Evolutionary conservation across 2,329 filamentous ascomycete species (phyloP).

Genomic region (Ascochyta fabae): DNA sequence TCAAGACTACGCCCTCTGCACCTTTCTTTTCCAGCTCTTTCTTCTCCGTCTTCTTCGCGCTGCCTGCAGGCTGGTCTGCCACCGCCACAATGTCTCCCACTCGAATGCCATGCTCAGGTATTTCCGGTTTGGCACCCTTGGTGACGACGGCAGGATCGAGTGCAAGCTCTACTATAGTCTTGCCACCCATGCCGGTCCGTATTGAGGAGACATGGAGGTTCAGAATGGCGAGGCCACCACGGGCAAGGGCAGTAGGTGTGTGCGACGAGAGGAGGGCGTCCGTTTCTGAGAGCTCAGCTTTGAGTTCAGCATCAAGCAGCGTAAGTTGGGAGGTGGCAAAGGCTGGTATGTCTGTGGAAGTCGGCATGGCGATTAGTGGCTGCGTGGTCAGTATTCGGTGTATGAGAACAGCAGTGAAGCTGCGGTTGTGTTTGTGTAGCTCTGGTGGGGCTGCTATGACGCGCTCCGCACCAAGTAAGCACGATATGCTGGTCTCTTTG

Average conservation of each 20-base stretch:
- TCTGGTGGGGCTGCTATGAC: slow-evolving; percentile 17
- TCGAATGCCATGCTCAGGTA: slow-evolving; percentile 78
- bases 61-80: slow-evolving; percentile 74
- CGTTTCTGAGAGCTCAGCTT: slow-evolving; percentile 74
- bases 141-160: slow-evolving; percentile 70
- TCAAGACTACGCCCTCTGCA: slow-evolving; percentile 72
- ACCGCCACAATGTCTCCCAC: slow-evolving; percentile 80
- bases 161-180: slow-evolving; percentile 81
- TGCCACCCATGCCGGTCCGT: slow-evolving; percentile 90
- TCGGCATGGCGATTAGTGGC: slow-evolving; percentile 28
- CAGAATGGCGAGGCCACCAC: slow-evolving; percentile 78
- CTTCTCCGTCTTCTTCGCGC: slow-evolving; percentile 74
- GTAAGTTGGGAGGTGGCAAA: slow-evolving; percentile 75
- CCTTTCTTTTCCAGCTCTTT: slow-evolving; percentile 73
- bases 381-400: slow-evolving; percentile 4
- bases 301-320: slow-evolving; percentile 73
- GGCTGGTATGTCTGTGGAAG: slow-evolving; percentile 62
- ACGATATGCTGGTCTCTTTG: background rate
- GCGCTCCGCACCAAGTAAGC: slow-evolving; percentile 1
- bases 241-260: slow-evolving; percentile 72
- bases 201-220: slow-evolving; percentile 77
- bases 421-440: slow-evolving; percentile 6
- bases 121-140: slow-evolving; percentile 57
- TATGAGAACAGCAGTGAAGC: background rate
- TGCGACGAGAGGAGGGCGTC: slow-evolving; percentile 70